phyloP scores from a whole-genome alignment of 331 rosid genomes.

The Telfairia occidentalis region DNA sequence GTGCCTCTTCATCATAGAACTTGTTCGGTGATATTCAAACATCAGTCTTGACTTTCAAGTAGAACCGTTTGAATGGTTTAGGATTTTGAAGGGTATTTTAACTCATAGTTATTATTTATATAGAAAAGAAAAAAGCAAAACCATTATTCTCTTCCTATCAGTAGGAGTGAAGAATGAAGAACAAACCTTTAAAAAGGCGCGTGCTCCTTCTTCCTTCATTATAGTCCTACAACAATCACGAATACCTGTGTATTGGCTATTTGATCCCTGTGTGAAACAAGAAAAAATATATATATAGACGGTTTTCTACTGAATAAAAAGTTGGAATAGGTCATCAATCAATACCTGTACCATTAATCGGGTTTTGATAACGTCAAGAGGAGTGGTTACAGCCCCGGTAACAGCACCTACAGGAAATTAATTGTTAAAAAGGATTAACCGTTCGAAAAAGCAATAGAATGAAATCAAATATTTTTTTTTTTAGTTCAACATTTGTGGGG shows the following conservation, averaged over 20 bases:
- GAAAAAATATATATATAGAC: too few relatives aligned
- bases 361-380: conserved; percentile 57
- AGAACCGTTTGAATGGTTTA: not conserved
- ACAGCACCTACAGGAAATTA: conserved; percentile 34
- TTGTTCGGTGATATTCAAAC: not conserved
- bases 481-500: too few relatives aligned
- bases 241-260: conserved; percentile 51
- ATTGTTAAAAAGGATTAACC: not conserved
- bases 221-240: conserved; percentile 57
- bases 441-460: not conserved
- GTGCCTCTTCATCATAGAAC: not conserved
- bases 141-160: not conserved
- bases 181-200: conserved; percentile 54
- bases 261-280: conserved; percentile 68
- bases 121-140: too few relatives aligned
- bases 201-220: conserved; percentile 63
- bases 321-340: not conserved
- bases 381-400: conserved; percentile 65
- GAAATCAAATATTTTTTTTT: not conserved
- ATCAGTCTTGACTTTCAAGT: not conserved
- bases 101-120: too few relatives aligned
- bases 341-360: conserved; percentile 60
- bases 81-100: too few relatives aligned
- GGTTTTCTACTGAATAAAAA: not conserved
- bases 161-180: not conserved